Base-by-base conservation (phyloP, 331 rosid species). In the Acacia pycnantha region DNA sequence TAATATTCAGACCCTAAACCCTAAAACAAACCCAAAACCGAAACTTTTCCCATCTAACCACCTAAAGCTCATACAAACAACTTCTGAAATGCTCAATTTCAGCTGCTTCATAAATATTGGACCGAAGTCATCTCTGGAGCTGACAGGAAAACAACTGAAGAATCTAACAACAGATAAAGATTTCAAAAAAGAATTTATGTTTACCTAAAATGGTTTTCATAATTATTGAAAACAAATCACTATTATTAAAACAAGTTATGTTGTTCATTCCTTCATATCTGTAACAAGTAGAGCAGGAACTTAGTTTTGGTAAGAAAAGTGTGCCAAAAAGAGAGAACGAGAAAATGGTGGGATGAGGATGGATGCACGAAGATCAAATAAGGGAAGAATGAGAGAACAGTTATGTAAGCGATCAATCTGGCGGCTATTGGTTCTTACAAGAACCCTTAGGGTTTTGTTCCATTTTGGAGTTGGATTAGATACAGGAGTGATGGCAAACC, bases 401-500 rank as follows among this genome's bases (percentile, higher is more conserved):
- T 22, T 79, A 81, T 70, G 79, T 76, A 43, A 54, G 88, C 61
- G 86, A 85, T 86, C 81, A 92, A 85, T 86, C 91, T 81, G 97
- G 98, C 98, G 97, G 97, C 97, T 86, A 92, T 88, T 91, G 84
- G 80, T 82, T 74, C 87, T 83, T 78, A 79, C 89, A 88, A 89
- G 93, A 90, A 94, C 92, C 98, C 97, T 88, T 90, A 91, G 97
- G 98, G 98, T 91, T 94, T 94, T 93, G 92, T 88, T 85, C 86
- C 87, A 88, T 78, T 73, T 76, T 46, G 82, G 90, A 74, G 82
- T 66, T 61, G 86, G 91, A 90, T 88, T 90, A 88, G 77, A 88
- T 87, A 86, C 87, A 81, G 59, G 54, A 84, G 62, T 43, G 76
- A 48, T 31, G 15, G 61, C 54, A 73, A 84, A 56, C 76, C 73